phyloP scores from a whole-genome alignment of 73 alveolate species.

The Paramecium pentaurelia region DNA sequence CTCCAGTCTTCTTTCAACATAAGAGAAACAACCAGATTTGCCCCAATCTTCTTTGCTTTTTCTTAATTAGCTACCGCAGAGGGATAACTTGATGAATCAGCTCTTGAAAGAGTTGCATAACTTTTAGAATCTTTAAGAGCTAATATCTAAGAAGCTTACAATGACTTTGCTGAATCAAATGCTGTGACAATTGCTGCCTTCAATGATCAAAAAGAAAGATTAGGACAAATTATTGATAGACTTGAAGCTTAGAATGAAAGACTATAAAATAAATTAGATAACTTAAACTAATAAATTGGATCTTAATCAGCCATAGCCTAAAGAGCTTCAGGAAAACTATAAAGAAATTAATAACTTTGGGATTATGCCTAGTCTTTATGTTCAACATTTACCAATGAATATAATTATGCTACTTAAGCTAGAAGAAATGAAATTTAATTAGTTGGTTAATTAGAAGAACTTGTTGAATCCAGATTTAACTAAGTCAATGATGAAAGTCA shows the following conservation, averaged over 20 bases:
- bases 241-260: neutral
- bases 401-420: constrained; percentile 18
- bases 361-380: constrained; percentile 30
- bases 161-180: neutral
- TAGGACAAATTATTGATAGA: neutral
- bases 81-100: constrained; percentile 32
- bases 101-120: constrained; percentile 46
- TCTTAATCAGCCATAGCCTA: constrained; percentile 31
- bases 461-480: constrained; percentile 9
- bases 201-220: constrained; percentile 17
- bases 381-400: constrained; percentile 16
- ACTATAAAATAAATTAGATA: neutral
- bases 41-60: constrained; percentile 17
- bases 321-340: constrained; percentile 17
- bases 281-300: neutral
- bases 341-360: constrained; percentile 8
- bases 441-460: neutral
- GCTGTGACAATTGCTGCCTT: constrained; percentile 47
- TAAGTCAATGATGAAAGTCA: constrained; percentile 26
- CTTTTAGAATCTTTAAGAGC: constrained; percentile 13
- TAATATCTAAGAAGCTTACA: neutral
- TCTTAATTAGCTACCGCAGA: constrained; percentile 28
- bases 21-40: neutral
- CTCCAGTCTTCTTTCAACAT: neutral
- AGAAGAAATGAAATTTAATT: constrained; percentile 24